Evolutionary conservation across 148 eudicot genomes (phyloP).

Genomic region (Nepenthes mirabilis): DNA sequence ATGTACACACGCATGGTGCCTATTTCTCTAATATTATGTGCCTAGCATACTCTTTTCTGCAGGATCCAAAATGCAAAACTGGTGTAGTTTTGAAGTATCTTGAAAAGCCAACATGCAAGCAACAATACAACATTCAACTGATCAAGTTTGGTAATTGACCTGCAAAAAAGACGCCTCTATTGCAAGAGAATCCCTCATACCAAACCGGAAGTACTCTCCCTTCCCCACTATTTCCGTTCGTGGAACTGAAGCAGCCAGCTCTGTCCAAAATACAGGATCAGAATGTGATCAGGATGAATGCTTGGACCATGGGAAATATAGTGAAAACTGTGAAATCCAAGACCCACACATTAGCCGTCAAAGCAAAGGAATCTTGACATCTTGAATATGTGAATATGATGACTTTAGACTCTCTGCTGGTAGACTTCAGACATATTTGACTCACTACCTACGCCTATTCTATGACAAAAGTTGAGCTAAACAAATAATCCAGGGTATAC

Average conservation of each 20-base stretch:
- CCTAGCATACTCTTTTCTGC: no score
- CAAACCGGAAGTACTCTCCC: conserved; percentile 94
- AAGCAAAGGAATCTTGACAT: background rate
- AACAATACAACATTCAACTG: background rate
- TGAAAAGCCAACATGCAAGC: background rate
- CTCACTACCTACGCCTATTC: no score
- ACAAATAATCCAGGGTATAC: no score
- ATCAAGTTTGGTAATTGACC: conserved; percentile 23
- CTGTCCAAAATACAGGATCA: conserved; percentile 33
- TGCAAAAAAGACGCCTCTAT: conserved; percentile 96
- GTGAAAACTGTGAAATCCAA: background rate
- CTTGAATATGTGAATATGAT: background rate
- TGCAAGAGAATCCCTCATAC: conserved; percentile 97
- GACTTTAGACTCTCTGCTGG: no score
- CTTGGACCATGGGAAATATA: background rate
- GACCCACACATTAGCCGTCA: background rate
- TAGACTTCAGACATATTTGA: no score
- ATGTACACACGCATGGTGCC: background rate
- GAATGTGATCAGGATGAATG: background rate
- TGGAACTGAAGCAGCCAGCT: conserved; percentile 87
- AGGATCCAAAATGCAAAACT: background rate
- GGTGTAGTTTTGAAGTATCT: background rate
- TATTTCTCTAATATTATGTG: background rate
- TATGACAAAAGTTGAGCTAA: no score
- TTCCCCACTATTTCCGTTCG: conserved; percentile 75